Evolutionary conservation across 179 eudicot species (phyloP).

Genomic region (Pouteria campechiana): DNA sequence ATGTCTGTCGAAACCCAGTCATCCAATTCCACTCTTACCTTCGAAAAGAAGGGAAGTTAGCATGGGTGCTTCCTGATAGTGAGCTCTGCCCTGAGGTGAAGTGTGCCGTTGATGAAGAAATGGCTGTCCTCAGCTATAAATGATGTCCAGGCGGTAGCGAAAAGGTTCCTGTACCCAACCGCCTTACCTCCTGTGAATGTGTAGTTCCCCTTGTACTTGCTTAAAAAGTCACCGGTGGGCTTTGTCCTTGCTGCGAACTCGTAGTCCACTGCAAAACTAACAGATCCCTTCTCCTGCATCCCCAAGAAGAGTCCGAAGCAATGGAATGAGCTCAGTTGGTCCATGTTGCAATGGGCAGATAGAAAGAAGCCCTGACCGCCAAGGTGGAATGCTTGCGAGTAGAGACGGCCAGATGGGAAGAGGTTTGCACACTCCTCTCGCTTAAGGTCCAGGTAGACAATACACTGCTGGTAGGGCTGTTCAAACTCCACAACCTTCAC

Average conservation of each 20-base stretch:
- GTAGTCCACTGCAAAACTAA: slow-evolving; percentile 71
- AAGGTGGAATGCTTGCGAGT: slow-evolving; percentile 85
- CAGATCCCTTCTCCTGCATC: slow-evolving; percentile 94
- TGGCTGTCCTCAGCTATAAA: slow-evolving; percentile 89
- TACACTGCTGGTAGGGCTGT: slow-evolving; percentile 74
- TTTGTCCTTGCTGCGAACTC: slow-evolving; percentile 81
- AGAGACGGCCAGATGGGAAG: slow-evolving; percentile 75
- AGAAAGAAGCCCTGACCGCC: slow-evolving; percentile 94
- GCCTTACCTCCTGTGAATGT: slow-evolving; percentile 96
- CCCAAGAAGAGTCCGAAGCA: slow-evolving; percentile 88
- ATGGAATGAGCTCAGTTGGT: slow-evolving; percentile 83
- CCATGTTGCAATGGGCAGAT: slow-evolving; percentile 93
- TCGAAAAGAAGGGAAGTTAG: not conserved
- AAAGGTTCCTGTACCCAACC: slow-evolving; percentile 80
- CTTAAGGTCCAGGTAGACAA: slow-evolving; percentile 77
- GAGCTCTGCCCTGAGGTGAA: slow-evolving; percentile 89
- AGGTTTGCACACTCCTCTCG: slow-evolving; percentile 64
- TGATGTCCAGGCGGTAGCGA: slow-evolving; percentile 78
- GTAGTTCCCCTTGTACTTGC: slow-evolving; percentile 83
- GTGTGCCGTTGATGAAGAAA: slow-evolving; percentile 61
- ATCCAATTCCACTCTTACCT: too few species aligned
- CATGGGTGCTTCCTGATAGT: slow-evolving; percentile 43
- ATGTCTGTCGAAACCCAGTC: too few species aligned
- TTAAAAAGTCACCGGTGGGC: slow-evolving; percentile 67
- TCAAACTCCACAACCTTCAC: slow-evolving; percentile 88